Conservation (phyloP, 306 rosid species). For the Quillaja saponaria region DNA sequence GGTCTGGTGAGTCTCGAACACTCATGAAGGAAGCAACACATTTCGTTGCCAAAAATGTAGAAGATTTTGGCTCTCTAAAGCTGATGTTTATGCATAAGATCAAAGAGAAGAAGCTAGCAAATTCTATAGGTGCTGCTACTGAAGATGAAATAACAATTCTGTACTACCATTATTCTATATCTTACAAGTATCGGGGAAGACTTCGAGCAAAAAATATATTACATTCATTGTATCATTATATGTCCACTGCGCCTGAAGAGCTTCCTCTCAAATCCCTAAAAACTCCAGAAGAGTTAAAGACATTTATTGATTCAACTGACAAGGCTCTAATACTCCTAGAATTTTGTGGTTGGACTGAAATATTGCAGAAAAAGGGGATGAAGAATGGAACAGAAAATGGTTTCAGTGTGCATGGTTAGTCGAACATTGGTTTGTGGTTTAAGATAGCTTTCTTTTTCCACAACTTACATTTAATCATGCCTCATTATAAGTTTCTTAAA, state of each 20-base stretch:
- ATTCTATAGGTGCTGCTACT: slow-evolving; percentile 62
- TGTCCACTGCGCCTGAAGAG: slow-evolving; percentile 48
- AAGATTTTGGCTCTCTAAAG: slow-evolving; percentile 49
- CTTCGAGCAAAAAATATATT: slow-evolving; percentile 52
- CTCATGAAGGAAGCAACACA: slow-evolving; percentile 60
- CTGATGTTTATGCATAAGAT: slow-evolving; percentile 63
- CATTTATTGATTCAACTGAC: slow-evolving; percentile 69
- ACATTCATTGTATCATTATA: slow-evolving; percentile 46
- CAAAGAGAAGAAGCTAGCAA: slow-evolving; percentile 54
- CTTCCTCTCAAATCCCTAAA: slow-evolving; percentile 54
- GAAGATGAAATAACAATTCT: slow-evolving; percentile 48
- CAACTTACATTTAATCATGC: not conserved
- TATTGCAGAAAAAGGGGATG: slow-evolving; percentile 45
- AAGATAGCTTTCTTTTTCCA: slow-evolving; percentile 13
- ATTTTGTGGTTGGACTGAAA: slow-evolving; percentile 80
- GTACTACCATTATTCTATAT: slow-evolving; percentile 62
- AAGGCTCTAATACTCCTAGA: slow-evolving; percentile 69
- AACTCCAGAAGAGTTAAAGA: slow-evolving; percentile 44
- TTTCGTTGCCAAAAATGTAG: slow-evolving; percentile 28
- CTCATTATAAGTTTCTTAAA: not conserved
- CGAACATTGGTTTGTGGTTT: not conserved
- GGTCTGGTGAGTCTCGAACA: slow-evolving; percentile 89
- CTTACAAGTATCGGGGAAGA: slow-evolving; percentile 75
- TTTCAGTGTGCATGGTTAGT: slow-evolving; percentile 44
- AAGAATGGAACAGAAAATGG: slow-evolving; percentile 49